Percentiles rank a stretch among this genome's conserved stretches.
phyloP scores from a whole-genome alignment of 768 basidiomycete species.

The Lactarius sanguifluus region DNA sequence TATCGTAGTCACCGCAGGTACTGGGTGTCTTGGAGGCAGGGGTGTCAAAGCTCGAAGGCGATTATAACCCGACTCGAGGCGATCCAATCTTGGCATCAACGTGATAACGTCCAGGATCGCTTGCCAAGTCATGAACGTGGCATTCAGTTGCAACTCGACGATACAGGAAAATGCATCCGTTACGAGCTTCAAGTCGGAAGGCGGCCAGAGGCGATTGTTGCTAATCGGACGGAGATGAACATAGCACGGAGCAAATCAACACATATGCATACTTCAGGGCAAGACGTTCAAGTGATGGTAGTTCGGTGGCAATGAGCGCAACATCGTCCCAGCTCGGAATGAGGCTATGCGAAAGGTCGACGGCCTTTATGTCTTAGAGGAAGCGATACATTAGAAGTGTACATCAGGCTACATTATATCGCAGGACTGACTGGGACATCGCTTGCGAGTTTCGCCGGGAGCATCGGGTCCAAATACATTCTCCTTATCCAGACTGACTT shows the following conservation, averaged over 20 bases:
- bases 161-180: conserved; percentile 49
- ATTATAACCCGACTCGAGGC: conserved; percentile 75
- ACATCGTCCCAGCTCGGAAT: conserved; percentile 70
- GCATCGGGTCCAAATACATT: conserved; percentile 54
- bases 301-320: conserved; percentile 57
- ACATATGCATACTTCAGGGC: conserved; percentile 68
- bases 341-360: conserved; percentile 80
- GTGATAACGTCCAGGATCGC: conserved; percentile 54
- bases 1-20: conserved; percentile 44
- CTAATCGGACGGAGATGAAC: conserved; percentile 29
- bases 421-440: conserved; percentile 64
- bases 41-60: conserved; percentile 41
- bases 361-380: conserved; percentile 40
- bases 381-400: conserved; percentile 23
- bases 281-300: conserved; percentile 63
- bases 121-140: conserved; percentile 68
- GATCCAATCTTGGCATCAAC: conserved; percentile 53
- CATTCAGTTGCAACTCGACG: conserved; percentile 70
- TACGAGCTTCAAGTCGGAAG: conserved; percentile 37
- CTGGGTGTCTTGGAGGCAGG: conserved; percentile 6
- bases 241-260: conserved; percentile 23
- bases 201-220: conserved; percentile 57
- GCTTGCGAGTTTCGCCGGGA: conserved; percentile 50
- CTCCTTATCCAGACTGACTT: conserved; percentile 77
- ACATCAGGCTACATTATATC: conserved; percentile 10